Evolutionary conservation across 345 rosid species (phyloP).

Genomic region (Citrus sinensis): DVS_A1.0 CM039169.1:31858001-31858500

Average conservation of each 20-base stretch:
- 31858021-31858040: no score
- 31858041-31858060: neutral
- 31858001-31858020: no score
- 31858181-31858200: conserved; percentile 24
- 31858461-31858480: neutral
- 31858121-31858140: neutral
- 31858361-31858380: neutral
- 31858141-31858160: neutral
- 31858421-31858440: neutral
- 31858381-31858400: neutral
- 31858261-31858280: conserved; percentile 18
- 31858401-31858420: conserved; percentile 9
- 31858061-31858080: conserved; percentile 1
- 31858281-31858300: conserved; percentile 33
- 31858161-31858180: conserved; percentile 28
- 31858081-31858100: neutral
- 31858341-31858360: neutral
- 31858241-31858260: neutral
- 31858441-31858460: neutral
- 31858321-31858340: neutral
- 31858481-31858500: conserved; percentile 5
- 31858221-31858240: neutral
- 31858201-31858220: neutral
- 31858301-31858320: conserved; percentile 32
- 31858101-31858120: neutral